phyloP scores from a whole-genome alignment of 176 grass and related monocot species.

The Carex myosuroides region DNA sequence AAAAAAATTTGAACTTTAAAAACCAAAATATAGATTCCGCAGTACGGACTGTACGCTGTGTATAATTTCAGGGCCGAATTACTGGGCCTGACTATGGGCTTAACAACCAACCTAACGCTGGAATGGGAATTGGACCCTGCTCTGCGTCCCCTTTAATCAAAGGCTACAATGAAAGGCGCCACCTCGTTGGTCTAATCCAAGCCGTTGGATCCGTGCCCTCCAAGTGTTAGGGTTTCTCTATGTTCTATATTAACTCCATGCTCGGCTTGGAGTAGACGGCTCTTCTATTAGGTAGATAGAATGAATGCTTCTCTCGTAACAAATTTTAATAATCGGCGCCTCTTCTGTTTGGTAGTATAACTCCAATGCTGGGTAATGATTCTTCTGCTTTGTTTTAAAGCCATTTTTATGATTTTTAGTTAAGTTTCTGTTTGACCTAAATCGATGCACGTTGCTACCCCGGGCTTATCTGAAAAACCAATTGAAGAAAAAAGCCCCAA shows the following conservation, averaged over 20 bases:
- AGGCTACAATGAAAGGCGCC: not conserved
- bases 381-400: not conserved
- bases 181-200: not conserved
- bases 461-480: conserved; percentile 10
- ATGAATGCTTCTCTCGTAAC: not conserved
- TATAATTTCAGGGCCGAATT: not conserved
- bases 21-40: too few species aligned
- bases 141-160: not conserved
- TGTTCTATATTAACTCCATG: not conserved
- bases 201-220: not conserved
- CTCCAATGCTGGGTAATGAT: too few species aligned
- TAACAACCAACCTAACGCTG: not conserved
- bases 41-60: too few species aligned
- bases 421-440: not conserved
- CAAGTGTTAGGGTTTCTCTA: not conserved
- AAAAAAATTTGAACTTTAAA: too few species aligned
- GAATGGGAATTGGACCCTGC: not conserved
- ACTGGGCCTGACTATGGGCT: not conserved
- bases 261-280: too few species aligned
- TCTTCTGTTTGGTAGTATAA: not conserved
- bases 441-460: conserved; percentile 19
- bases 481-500: conserved; percentile 25
- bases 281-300: not conserved
- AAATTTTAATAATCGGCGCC: not conserved
- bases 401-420: not conserved